phyloP scores from a whole-genome alignment of 371 early-diverging fungal genomes.

The Lichtheimia hyalospora region DNA sequence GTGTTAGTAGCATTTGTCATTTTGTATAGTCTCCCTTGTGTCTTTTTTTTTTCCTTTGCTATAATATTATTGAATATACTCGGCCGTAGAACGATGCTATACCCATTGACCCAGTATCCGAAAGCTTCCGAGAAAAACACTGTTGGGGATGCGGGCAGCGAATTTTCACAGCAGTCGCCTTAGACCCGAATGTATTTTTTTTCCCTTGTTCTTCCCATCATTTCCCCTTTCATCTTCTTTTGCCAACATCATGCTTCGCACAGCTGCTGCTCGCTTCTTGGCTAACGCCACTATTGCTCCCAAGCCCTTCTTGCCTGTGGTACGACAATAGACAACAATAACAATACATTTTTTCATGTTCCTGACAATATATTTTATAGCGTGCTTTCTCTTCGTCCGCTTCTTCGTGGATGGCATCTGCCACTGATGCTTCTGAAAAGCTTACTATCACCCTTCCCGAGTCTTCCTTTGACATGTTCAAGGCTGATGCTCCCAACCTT shows the following conservation, averaged over 20 bases:
- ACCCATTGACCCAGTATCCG: conserved; percentile 8
- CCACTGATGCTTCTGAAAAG: conserved; percentile 25
- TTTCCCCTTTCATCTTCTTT: conserved; percentile 21
- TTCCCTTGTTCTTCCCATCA: conserved; percentile 20
- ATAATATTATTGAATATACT: too few relatives aligned
- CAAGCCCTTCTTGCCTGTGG: conserved; percentile 22
- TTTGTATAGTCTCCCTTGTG: not conserved
- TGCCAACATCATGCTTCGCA: conserved; percentile 42
- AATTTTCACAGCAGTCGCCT: conserved; percentile 4
- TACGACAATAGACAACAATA: conserved; percentile 3
- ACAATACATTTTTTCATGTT: not conserved
- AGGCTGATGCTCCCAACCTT: conserved; percentile 62
- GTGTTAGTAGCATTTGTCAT: too few relatives aligned
- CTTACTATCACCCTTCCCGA: conserved; percentile 61
- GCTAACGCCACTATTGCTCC: conserved; percentile 36
- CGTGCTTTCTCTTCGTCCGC: conserved; percentile 9
- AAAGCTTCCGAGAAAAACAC: conserved; percentile 11
- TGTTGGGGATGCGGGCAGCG: conserved; percentile 9
- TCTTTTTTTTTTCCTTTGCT: not conserved
- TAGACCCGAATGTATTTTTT: conserved; percentile 15
- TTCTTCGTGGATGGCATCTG: conserved; percentile 8
- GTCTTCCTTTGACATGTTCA: conserved; percentile 64
- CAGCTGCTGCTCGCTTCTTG: conserved; percentile 47
- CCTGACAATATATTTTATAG: not conserved
- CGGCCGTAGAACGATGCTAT: too few relatives aligned